A percentile compares a stretch with the other conserved stretches of the same genome.
Conservation (phyloP, 108 stramenopile species). For the Cyclostephanos invisitatus region DNA sequence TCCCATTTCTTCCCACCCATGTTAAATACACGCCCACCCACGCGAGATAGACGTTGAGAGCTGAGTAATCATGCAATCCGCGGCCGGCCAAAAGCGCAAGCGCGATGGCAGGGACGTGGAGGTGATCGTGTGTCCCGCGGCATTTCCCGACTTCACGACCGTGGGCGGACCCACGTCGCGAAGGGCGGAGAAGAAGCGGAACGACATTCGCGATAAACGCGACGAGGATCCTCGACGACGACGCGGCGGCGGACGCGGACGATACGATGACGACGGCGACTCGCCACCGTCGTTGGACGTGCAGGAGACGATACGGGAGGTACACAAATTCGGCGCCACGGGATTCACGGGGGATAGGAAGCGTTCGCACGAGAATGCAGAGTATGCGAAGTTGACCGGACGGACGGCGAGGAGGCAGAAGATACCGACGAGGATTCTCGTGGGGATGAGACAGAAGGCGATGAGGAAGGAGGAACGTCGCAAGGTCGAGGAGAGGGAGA, state of each 20-base stretch:
- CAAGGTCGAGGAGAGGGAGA: conserved; percentile 64
- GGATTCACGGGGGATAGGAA: conserved; percentile 74
- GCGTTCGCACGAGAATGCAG: conserved; percentile 61
- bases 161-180: conserved; percentile 42
- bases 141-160: conserved; percentile 63
- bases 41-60: too few species aligned
- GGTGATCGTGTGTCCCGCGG: conserved; percentile 62
- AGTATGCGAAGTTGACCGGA: conserved; percentile 74
- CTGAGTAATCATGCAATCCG: neutral
- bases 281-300: conserved; percentile 49
- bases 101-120: conserved; percentile 51
- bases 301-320: conserved; percentile 70
- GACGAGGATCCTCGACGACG: neutral
- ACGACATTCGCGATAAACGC: conserved; percentile 15
- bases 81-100: conserved; percentile 7
- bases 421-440: conserved; percentile 70
- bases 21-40: too few species aligned
- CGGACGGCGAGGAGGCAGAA: conserved; percentile 63
- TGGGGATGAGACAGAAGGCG: conserved; percentile 75
- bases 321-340: conserved; percentile 72
- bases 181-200: conserved; percentile 13
- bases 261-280: neutral
- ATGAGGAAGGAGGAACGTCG: conserved; percentile 56
- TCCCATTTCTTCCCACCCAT: too few species aligned
- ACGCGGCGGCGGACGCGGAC: neutral